phyloP scores from a whole-genome alignment of 345 rosid species.

The Salix koriyanagi region DNA sequence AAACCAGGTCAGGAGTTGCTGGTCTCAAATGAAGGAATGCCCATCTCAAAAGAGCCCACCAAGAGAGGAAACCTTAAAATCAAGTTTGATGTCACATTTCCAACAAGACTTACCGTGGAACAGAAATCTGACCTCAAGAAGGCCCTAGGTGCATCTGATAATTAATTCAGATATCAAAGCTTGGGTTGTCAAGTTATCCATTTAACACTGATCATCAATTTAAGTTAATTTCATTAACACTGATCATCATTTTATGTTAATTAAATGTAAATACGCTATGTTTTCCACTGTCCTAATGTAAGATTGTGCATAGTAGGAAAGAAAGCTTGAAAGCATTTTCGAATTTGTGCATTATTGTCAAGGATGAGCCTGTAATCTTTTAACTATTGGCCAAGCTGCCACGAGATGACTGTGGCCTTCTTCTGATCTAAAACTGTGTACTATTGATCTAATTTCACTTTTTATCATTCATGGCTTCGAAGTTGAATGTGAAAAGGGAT shows the following conservation, averaged over 20 bases:
- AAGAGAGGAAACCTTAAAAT: conserved; percentile 54
- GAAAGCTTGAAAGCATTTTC: conserved; percentile 8
- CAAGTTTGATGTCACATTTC: conserved; percentile 61
- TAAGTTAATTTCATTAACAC: conserved; percentile 11
- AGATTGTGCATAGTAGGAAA: conserved; percentile 42
- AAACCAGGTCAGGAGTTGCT: conserved; percentile 53
- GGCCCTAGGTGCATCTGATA: conserved; percentile 17
- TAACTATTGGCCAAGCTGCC: background rate
- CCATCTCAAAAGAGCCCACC: conserved; percentile 52
- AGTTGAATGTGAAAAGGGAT: background rate
- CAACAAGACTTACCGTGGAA: conserved; percentile 32
- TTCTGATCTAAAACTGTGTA: conserved; percentile 17
- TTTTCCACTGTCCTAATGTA: conserved; percentile 7
- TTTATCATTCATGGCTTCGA: background rate
- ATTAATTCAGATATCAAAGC: background rate
- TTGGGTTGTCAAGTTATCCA: conserved; percentile 5
- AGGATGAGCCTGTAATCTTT: conserved; percentile 4
- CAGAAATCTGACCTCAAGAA: conserved; percentile 31
- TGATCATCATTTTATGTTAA: conserved; percentile 16
- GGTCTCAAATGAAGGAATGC: conserved; percentile 58
- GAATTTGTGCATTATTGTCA: background rate
- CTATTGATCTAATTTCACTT: conserved; percentile 10
- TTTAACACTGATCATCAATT: conserved; percentile 6
- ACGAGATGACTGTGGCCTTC: background rate
- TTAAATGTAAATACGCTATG: conserved; percentile 41